Conservation (phyloP, 1,284 basidiomycete genomes). For the Kwoniella shivajii region DNA sequence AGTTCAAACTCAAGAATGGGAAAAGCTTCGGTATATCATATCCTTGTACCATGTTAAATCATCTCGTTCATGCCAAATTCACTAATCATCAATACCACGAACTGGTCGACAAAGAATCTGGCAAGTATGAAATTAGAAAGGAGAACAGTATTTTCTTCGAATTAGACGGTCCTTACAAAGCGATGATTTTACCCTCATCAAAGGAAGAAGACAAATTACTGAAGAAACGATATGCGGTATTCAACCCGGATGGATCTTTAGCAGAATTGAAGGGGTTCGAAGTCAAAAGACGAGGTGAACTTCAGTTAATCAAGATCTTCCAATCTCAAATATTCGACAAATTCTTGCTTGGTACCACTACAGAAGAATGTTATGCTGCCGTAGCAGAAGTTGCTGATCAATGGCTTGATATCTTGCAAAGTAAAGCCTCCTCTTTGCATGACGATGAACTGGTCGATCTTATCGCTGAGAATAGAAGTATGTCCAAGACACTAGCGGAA, state of each 20-base stretch:
- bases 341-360: conserved; percentile 88
- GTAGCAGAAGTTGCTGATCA: conserved; percentile 94
- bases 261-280: conserved; percentile 99
- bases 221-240: conserved; percentile 99
- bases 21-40: conserved; percentile 93
- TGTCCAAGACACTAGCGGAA: conserved; percentile 95
- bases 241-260: conserved; percentile 94
- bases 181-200: conserved; percentile 98
- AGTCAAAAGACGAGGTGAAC: conserved; percentile 95
- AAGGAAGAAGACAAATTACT: conserved; percentile 99
- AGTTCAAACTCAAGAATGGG: conserved; percentile 84
- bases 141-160: conserved; percentile 99
- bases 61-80: conserved; percentile 92
- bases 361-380: conserved; percentile 91
- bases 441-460: conserved; percentile 96
- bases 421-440: conserved; percentile 75
- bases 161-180: conserved; percentile 95
- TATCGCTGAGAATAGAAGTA: conserved; percentile 97
- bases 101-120: conserved; percentile 74
- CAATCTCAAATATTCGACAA: conserved; percentile 98
- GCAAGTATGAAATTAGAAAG: conserved; percentile 82
- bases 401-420: conserved; percentile 96
- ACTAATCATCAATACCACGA: conserved; percentile 99
- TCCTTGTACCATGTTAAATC: conserved; percentile 99
- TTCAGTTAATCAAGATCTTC: conserved; percentile 99